Base-by-base conservation (phyloP, 257 asterid species). In the Petrea volubilis region DNA sequence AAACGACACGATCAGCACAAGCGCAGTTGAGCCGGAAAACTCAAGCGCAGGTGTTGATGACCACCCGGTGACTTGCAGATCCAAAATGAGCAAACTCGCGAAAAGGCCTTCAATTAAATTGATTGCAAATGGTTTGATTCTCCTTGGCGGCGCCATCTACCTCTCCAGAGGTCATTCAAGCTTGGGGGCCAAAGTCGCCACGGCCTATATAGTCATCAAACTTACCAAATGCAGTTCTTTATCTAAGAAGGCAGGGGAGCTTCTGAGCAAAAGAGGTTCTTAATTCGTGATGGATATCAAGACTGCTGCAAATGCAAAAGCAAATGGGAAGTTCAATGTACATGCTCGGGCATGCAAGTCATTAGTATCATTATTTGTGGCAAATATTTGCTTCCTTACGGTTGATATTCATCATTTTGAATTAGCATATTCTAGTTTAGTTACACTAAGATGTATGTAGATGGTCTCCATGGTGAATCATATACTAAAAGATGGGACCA, bases 111-210 rank as follows among this genome's bases (percentile, higher is more conserved):
- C 95, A 33, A 80, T 38, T 21, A 83, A 80, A 59, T 59, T 87
- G 73, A 85, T 93, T 46, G 78, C 84, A 29, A 88, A 84, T 80
- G 88, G 93, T 41, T 67, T 93, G 70, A 72, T 88, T 76, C 49
- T 91, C 61, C 71, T 87, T 4, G 98, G 96, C 8, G 92, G 98
- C 25, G 96, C 82, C 24, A 68, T 90, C 70, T 90, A 87, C 85
- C 78, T 93, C 61, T 87, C 91, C 25, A 86, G 90, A 61, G 96
- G 94, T 28, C 87, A 77, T 77, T 82, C 96, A 61, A 83, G 86
- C 82, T 80, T 93, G 79, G 92, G 96, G 64, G 88, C 93, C 43
- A 88, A 90, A 82, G 91, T 89, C 61, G 96, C 96, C 53, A 82
- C 90, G 92, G 94, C 93, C 8, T 93, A 85, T 77, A 67, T 93